Evolutionary conservation across 257 asterid genomes (phyloP), one percentile per base, ranked within the genome.

Genomic region (Verbascum thapsus): DNA sequence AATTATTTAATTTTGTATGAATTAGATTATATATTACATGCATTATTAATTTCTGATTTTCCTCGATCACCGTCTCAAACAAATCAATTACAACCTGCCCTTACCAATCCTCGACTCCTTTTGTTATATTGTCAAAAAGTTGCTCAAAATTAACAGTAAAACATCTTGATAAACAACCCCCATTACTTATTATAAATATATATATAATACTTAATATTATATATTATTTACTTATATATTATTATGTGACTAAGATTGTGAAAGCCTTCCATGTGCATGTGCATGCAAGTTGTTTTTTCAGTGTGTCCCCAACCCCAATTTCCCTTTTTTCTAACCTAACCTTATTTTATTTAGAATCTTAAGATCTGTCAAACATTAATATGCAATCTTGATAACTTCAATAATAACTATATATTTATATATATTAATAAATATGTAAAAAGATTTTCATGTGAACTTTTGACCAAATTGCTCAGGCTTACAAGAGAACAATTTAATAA

Each of bases 81-180:
- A 1, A 22, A 22, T 50, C 16, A 9, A 8, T 50, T 6, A 55
- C 45, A 63, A 70, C 72, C 55, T 62, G 40, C 68, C 66, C 58
- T 58, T 70, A 74, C 64, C 77, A 62, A 67, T 41, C 70, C 43
- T 72, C 44, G 66, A 60, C 66, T 38, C 18, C 52, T 63, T 53
- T 50, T n/a, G 49, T 30, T 58, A 58, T 63, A 53, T 66, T 37
- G 59, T 68, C 72, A 53, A 64, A 75, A 52, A 18, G 8, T 16
- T 0, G 6, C 2, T 43, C 22, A 41, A 58, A 63, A 35, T 13
- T 34, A 50, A 20, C 0, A 0, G 18, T 8, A 19, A 57, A 57
- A 57, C 9, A 40, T 39, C 18, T 8, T 26, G 32, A 26, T 10
- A 16, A 38, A 39, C 10, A 6, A 16, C 23, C n/a, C 8, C 22